These are phyloP conservation scores for Lojkania enalia DNA, from an alignment of 2,329 filamentous ascomycete species.

Conservation along the genomic window DNA sequence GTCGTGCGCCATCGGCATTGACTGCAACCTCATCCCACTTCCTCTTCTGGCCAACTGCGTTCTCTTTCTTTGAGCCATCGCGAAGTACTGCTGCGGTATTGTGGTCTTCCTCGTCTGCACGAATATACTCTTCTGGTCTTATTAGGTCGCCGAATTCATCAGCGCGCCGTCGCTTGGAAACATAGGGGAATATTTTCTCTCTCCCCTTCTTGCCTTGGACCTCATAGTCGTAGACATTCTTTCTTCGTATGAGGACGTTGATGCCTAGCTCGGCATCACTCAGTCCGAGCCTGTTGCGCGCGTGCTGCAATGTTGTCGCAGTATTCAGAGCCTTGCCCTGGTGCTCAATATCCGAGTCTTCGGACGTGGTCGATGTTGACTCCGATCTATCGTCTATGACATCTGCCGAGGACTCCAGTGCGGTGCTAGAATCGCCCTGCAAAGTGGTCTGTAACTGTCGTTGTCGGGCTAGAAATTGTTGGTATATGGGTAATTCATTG, in stretches of 20 bases:
- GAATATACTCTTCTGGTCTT: conserved; percentile 87
- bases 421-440: conserved; percentile 64
- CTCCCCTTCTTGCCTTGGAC: conserved; percentile 88
- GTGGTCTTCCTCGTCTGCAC: conserved; percentile 87
- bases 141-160: conserved; percentile 97
- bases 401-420: conserved; percentile 70
- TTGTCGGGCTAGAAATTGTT: conserved; percentile 89
- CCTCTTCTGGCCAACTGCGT: conserved; percentile 79
- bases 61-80: conserved; percentile 53
- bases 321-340: conserved; percentile 91
- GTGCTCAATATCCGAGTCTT: conserved; percentile 86
- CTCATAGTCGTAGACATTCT: conserved; percentile 91
- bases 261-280: conserved; percentile 90
- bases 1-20: conserved; percentile 42
- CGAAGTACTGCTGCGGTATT: conserved; percentile 67
- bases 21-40: conserved; percentile 79
- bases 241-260: conserved; percentile 85
- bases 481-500: conserved; percentile 74
- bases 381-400: conserved; percentile 83
- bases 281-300: conserved; percentile 75
- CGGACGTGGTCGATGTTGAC: conserved; percentile 78
- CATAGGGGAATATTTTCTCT: conserved; percentile 88
- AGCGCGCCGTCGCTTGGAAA: conserved; percentile 74
- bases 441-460: conserved; percentile 82
- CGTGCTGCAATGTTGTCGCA: conserved; percentile 81